A percentile compares a stretch with the other conserved stretches of the same genome.
Evolutionary conservation across 805 yeast species (phyloP).

Genomic region (Hanseniaspora guilliermondii): DNA sequence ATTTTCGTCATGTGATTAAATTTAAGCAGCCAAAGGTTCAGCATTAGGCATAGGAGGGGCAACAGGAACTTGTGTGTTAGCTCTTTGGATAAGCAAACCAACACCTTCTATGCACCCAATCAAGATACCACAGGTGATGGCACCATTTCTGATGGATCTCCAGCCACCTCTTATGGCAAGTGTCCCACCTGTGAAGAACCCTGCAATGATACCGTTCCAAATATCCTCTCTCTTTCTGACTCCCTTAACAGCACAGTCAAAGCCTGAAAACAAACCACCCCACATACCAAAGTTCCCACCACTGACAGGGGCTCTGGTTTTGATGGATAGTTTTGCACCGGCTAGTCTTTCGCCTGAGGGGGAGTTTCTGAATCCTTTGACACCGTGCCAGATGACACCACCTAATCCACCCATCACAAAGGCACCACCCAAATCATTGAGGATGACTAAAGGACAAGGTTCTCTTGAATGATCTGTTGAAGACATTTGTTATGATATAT

Average conservation of each 20-base stretch:
- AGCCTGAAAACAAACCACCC: constrained; percentile 96
- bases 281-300: constrained; percentile 99
- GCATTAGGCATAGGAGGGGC: constrained; percentile 42
- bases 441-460: constrained; percentile 94
- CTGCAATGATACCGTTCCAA: constrained; percentile 95
- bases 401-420: constrained; percentile 98
- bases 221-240: constrained; percentile 97
- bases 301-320: constrained; percentile 93
- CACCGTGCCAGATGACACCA: constrained; percentile 98
- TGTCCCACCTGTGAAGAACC: constrained; percentile 96
- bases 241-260: constrained; percentile 90
- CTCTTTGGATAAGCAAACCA: constrained; percentile 91
- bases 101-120: constrained; percentile 97
- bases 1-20: neutral
- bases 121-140: constrained; percentile 93
- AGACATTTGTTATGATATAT: constrained; percentile 31
- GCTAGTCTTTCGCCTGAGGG: constrained; percentile 90
- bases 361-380: constrained; percentile 95
- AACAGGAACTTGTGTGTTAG: constrained; percentile 65
- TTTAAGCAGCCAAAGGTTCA: constrained; percentile 29
- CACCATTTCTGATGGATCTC: constrained; percentile 91
- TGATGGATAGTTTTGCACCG: constrained; percentile 82
- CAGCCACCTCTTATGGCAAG: constrained; percentile 97
- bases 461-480: constrained; percentile 97
- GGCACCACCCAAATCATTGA: constrained; percentile 98